Percentiles rank a stretch among this genome's conserved stretches.
Evolutionary conservation across 1,284 basidiomycete genomes (phyloP).

Genomic region (Trichosporon faecale): DNA sequence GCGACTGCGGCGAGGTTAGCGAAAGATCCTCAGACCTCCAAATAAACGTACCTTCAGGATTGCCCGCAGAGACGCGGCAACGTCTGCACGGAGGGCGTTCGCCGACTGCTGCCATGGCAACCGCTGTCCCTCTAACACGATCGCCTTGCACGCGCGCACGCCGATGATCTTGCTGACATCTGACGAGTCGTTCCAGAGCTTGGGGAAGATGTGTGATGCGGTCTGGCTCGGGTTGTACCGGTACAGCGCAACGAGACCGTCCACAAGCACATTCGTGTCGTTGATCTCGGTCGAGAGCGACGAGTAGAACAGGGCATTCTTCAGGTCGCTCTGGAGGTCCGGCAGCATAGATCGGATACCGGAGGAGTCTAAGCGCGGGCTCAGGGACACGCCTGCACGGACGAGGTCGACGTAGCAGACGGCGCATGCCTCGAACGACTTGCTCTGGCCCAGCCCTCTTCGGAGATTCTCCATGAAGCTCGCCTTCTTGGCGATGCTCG

Average conservation of each 20-base stretch:
- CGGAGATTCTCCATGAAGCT: constrained; percentile 52
- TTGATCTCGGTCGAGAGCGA: constrained; percentile 56
- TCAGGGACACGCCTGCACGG: constrained; percentile 69
- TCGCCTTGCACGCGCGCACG: constrained; percentile 64
- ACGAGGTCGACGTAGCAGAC: constrained; percentile 78
- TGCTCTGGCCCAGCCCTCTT: constrained; percentile 41
- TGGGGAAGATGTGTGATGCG: constrained; percentile 61
- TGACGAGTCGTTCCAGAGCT: constrained; percentile 69
- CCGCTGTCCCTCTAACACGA: constrained; percentile 48
- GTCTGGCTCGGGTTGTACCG: constrained; percentile 66
- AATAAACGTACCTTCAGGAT: constrained; percentile 35
- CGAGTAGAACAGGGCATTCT: constrained; percentile 51
- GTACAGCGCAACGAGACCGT: constrained; percentile 68
- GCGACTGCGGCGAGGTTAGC: constrained; percentile 9
- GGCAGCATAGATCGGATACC: constrained; percentile 66
- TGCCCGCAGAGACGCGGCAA: constrained; percentile 29
- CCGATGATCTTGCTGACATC: constrained; percentile 76
- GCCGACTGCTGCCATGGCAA: constrained; percentile 38
- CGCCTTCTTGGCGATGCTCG: constrained; percentile 50
- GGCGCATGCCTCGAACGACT: constrained; percentile 41
- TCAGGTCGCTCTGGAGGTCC: constrained; percentile 74
- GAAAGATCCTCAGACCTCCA: neutral
- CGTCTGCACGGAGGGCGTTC: constrained; percentile 25
- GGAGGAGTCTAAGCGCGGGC: constrained; percentile 56
- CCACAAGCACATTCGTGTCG: constrained; percentile 73